These are phyloP conservation scores for Scheffersomyces insectosa DNA, from an alignment of 1,139 yeast genomes.

Conservation along the genomic window DNA sequence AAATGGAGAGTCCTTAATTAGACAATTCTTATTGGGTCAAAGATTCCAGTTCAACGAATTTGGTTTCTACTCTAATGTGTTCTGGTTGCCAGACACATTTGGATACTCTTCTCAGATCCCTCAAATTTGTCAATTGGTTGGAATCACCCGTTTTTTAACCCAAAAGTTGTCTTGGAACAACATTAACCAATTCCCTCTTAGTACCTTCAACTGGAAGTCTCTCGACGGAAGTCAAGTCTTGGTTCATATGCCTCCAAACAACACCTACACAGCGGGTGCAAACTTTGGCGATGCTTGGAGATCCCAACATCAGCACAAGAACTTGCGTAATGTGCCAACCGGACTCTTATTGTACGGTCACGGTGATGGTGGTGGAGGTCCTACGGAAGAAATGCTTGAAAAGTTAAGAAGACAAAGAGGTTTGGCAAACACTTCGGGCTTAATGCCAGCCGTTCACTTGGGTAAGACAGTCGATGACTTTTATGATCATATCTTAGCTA, in stretches of 20 bases:
- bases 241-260: slow-evolving; percentile 97
- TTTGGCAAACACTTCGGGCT: slow-evolving; percentile 76
- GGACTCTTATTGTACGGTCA: slow-evolving; percentile 84
- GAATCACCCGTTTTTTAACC: slow-evolving; percentile 81
- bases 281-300: slow-evolving; percentile 89
- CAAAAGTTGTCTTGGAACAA: slow-evolving; percentile 97
- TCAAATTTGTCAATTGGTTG: slow-evolving; percentile 83
- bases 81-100: slow-evolving; percentile 97
- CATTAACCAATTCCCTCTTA: slow-evolving; percentile 83
- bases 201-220: slow-evolving; percentile 94
- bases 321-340: slow-evolving; percentile 74
- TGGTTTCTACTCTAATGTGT: slow-evolving; percentile 70
- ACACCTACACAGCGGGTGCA: slow-evolving; percentile 92
- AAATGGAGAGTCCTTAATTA: slow-evolving; percentile 81
- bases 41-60: slow-evolving; percentile 77
- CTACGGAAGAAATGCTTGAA: slow-evolving; percentile 89
- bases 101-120: slow-evolving; percentile 96
- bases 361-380: slow-evolving; percentile 99
- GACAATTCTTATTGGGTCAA: slow-evolving; percentile 91
- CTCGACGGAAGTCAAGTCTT: slow-evolving; percentile 90
- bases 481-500: slow-evolving; percentile 62
- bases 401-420: slow-evolving; percentile 91
- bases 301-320: slow-evolving; percentile 78
- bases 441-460: slow-evolving; percentile 74
- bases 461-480: slow-evolving; percentile 81